These are phyloP conservation scores for Penicillium janthinellum DNA, from an alignment of 2,329 filamentous ascomycete genomes.

Conservation along the genomic window DNA sequence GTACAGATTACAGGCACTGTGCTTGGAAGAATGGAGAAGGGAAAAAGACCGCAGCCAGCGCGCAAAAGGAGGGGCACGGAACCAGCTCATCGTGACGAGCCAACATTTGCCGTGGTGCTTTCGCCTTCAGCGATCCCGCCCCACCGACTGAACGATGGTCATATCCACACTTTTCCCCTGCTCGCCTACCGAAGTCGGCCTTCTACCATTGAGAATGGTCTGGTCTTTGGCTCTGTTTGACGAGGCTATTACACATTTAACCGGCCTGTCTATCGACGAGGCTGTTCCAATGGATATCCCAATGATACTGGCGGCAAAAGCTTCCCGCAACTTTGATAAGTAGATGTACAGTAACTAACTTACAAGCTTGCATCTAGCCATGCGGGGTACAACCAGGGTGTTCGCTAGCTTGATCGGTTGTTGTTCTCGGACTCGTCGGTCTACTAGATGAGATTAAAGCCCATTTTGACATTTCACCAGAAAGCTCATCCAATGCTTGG, in stretches of 20 bases:
- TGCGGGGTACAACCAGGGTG: neutral
- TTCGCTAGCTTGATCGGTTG: neutral
- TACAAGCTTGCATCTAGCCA: neutral
- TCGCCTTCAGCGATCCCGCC: slow-evolving; percentile 8
- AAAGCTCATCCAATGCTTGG: too few species aligned
- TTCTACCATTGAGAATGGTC: neutral
- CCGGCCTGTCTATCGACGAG: too few species aligned
- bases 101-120: slow-evolving; percentile 6
- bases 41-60: slow-evolving; percentile 2
- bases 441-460: neutral
- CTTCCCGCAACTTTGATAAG: neutral
- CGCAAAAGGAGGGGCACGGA: slow-evolving; percentile 23
- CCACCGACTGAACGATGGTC: slow-evolving; percentile 17
- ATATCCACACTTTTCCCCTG: slow-evolving; percentile 17
- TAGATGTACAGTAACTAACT: too few species aligned
- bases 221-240: too few species aligned
- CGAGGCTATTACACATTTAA: too few species aligned
- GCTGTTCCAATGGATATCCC: too few species aligned
- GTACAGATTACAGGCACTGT: neutral
- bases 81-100: slow-evolving; percentile 12
- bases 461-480: neutral
- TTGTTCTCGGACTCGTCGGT: neutral
- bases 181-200: slow-evolving; percentile 10
- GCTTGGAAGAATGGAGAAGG: slow-evolving; percentile 1
- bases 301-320: neutral